Evolutionary conservation across 2,329 filamentous ascomycete species (phyloP).

Genomic region (Colletotrichum godetiae): DNA sequence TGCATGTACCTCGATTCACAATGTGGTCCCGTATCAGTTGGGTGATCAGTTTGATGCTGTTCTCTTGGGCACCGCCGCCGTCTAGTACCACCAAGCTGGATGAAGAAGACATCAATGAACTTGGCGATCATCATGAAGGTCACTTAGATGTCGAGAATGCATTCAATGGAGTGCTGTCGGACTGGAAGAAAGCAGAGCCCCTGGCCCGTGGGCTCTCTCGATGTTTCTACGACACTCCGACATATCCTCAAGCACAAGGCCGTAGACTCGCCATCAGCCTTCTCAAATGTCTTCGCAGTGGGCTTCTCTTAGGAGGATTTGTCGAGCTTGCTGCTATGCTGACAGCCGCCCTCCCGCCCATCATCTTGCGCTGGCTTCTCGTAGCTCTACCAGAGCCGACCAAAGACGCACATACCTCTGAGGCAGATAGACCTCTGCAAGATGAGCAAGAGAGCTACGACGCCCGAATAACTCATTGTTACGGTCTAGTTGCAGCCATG

Average conservation of each 20-base stretch:
- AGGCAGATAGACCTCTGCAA: neutral
- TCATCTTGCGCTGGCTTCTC: neutral
- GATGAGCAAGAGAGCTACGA: neutral
- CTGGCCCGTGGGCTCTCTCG: neutral
- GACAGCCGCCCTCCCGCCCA: neutral
- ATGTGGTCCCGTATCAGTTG: neutral
- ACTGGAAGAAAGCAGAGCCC: neutral
- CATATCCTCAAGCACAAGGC: neutral
- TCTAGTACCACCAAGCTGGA: neutral
- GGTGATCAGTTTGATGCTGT: neutral
- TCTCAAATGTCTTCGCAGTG: neutral
- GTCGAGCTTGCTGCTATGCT: constrained; percentile 5
- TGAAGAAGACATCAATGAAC: neutral
- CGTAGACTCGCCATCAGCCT: neutral
- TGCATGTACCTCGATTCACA: neutral
- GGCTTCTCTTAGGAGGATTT: neutral
- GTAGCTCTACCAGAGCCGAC: neutral
- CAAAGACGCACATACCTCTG: neutral
- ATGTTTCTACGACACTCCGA: neutral
- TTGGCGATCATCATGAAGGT: no score
- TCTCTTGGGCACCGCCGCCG: neutral
- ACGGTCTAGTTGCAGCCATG: neutral
- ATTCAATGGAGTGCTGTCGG: neutral
- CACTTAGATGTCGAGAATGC: no score
- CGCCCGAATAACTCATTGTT: neutral